Conservation (phyloP, 805 yeast genomes). For the Sugiyamaella floridensis region DNA sequence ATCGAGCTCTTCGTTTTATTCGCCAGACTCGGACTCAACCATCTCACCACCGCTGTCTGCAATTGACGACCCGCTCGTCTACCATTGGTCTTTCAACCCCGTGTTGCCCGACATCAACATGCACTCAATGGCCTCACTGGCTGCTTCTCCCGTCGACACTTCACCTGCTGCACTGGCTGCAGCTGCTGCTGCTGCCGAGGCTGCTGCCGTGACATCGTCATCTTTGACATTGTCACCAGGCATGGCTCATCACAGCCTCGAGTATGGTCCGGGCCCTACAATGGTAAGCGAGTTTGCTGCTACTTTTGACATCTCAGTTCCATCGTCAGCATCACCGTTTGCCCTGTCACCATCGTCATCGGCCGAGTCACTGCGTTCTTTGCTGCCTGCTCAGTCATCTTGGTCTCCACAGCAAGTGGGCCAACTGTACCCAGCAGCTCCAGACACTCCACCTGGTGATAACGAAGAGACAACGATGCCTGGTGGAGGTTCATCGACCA, state of each 20-base stretch:
- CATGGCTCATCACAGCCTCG: not conserved
- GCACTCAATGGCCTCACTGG: not conserved
- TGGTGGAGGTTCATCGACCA: not conserved
- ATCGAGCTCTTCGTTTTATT: constrained; percentile 5
- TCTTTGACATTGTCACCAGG: not conserved
- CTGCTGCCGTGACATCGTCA: not conserved
- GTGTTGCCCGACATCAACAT: not conserved
- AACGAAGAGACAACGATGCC: not conserved
- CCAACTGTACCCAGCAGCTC: not conserved
- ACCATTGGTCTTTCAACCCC: constrained; percentile 1
- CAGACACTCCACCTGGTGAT: not conserved
- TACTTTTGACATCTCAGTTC: not conserved
- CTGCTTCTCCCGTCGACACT: not conserved
- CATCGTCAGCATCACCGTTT: not conserved
- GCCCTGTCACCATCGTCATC: not conserved
- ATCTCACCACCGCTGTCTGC: constrained; percentile 5
- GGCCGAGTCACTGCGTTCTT: not conserved
- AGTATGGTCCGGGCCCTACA: not conserved
- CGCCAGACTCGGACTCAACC: constrained; percentile 2
- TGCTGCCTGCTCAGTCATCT: not conserved
- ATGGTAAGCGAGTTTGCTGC: not conserved
- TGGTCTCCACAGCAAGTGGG: not conserved
- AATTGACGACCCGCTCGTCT: constrained; percentile 3
- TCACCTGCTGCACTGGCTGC: constrained; percentile 5
- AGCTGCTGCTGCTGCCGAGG: constrained; percentile 1